Percentiles rank a stretch among this genome's conserved stretches.
These are phyloP conservation scores for Aspergillus terreus DNA, from an alignment of 2,329 filamentous ascomycete genomes.

Conservation along the genomic window DNA sequence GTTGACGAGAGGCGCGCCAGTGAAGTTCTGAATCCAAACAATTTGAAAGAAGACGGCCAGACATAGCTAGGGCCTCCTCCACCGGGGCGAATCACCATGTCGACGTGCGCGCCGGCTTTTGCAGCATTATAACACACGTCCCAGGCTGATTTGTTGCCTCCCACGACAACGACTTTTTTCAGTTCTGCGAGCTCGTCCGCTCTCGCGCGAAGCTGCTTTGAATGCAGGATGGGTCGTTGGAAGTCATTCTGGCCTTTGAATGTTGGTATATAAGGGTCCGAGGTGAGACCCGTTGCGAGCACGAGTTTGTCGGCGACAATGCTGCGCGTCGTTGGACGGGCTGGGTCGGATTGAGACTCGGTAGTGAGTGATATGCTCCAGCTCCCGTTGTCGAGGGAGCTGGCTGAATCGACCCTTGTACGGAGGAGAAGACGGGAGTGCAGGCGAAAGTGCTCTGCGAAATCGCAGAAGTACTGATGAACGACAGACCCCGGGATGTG, in stretches of 20 bases:
- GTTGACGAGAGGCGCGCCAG: slow-evolving; percentile 65
- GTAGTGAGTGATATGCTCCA: slow-evolving; percentile 28
- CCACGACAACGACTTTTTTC: slow-evolving; percentile 49
- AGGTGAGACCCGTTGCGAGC: slow-evolving; percentile 60
- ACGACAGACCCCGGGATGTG: slow-evolving; percentile 58
- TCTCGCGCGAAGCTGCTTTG: slow-evolving; percentile 49
- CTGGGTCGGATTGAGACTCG: slow-evolving; percentile 7
- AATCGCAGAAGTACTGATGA: slow-evolving; percentile 56
- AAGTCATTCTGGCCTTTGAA: slow-evolving; percentile 52
- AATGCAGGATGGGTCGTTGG: slow-evolving; percentile 54
- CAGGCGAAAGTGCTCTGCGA: slow-evolving; percentile 53
- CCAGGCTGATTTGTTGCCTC: slow-evolving; percentile 60
- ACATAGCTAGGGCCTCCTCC: slow-evolving; percentile 52
- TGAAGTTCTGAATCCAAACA: slow-evolving; percentile 54
- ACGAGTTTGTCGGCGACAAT: slow-evolving; percentile 50
- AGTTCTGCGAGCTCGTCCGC: slow-evolving; percentile 26
- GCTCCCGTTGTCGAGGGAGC: slow-evolving; percentile 37
- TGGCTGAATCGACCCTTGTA: slow-evolving; percentile 49
- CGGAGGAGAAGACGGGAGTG: slow-evolving; percentile 47
- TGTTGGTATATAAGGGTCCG: slow-evolving; percentile 52
- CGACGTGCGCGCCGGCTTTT: slow-evolving; percentile 47
- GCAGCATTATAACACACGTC: slow-evolving; percentile 60
- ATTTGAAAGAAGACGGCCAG: slow-evolving; percentile 45
- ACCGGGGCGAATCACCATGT: slow-evolving; percentile 41
- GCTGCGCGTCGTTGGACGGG: slow-evolving; percentile 3